phyloP scores from a whole-genome alignment of 2,329 filamentous ascomycete species.

The Aspergillus hiratsukae region DNA sequence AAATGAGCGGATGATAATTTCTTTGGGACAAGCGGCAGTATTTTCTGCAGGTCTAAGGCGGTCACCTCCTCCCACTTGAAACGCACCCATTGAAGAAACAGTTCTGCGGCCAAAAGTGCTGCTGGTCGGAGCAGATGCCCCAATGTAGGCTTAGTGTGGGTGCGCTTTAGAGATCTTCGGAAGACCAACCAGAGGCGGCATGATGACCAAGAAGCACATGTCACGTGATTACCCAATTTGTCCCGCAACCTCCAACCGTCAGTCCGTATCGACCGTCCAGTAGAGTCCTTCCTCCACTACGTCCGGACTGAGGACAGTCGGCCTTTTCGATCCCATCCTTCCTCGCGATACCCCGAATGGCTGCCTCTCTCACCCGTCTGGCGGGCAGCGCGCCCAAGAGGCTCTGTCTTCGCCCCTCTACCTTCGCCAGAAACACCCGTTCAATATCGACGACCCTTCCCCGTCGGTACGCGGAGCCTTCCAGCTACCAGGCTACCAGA shows the following conservation, averaged over 20 bases:
- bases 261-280: conserved; percentile 27
- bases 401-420: conserved; percentile 52
- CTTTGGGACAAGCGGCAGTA: conserved; percentile 24
- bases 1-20: conserved; percentile 32
- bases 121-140: not conserved
- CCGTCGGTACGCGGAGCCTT: conserved; percentile 50
- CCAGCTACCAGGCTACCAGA: conserved; percentile 47
- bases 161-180: conserved; percentile 14
- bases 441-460: conserved; percentile 53
- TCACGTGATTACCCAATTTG: conserved; percentile 36
- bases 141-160: conserved; percentile 1
- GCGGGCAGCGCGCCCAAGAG: conserved; percentile 57
- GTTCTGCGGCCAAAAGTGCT: not conserved
- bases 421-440: conserved; percentile 42
- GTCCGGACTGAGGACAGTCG: conserved; percentile 34
- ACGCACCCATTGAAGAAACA: not conserved
- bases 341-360: conserved; percentile 45
- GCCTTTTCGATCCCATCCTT: conserved; percentile 18
- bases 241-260: conserved; percentile 30
- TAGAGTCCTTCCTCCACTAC: conserved; percentile 32
- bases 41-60: conserved; percentile 27
- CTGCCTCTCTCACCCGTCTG: conserved; percentile 57
- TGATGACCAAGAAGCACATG: conserved; percentile 33
- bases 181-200: conserved; percentile 29
- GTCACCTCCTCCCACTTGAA: conserved; percentile 15